Evolutionary conservation across 1,284 basidiomycete genomes (phyloP).

Genomic region (Microbotryum silenes-acaulis): DNA sequence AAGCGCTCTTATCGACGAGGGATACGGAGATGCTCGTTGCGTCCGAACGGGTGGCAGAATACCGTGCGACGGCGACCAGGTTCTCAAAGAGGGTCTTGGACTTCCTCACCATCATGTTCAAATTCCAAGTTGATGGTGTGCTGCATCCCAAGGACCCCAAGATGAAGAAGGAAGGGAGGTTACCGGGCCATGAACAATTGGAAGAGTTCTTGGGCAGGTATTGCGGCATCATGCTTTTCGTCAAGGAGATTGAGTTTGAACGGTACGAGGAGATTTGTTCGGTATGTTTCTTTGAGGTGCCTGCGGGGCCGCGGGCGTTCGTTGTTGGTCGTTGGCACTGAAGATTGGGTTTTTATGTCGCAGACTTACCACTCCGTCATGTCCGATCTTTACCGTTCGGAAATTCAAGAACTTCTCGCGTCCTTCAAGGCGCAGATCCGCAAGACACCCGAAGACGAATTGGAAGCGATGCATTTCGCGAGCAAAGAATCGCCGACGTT

Average conservation of each 20-base stretch:
- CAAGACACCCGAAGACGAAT: slow-evolving; percentile 61
- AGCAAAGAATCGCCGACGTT: slow-evolving; percentile 19
- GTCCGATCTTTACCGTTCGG: slow-evolving; percentile 68
- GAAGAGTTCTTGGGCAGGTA: slow-evolving; percentile 80
- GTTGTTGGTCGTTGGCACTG: too few species aligned
- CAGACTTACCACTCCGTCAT: slow-evolving; percentile 81
- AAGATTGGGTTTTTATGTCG: too few species aligned
- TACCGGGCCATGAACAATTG: slow-evolving; percentile 57
- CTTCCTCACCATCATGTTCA: slow-evolving; percentile 82
- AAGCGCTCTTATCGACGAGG: slow-evolving; percentile 81
- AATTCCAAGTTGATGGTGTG: slow-evolving; percentile 65
- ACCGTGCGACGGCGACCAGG: slow-evolving; percentile 72
- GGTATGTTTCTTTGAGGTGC: slow-evolving; percentile 48
- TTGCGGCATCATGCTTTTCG: slow-evolving; percentile 79
- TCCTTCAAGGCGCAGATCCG: slow-evolving; percentile 57
- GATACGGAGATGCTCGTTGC: slow-evolving; percentile 93
- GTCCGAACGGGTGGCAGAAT: slow-evolving; percentile 76
- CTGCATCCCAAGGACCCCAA: slow-evolving; percentile 43
- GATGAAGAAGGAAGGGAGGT: slow-evolving; percentile 26
- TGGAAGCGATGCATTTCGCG: slow-evolving; percentile 50
- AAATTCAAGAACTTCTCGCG: slow-evolving; percentile 66
- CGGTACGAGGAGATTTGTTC: slow-evolving; percentile 77
- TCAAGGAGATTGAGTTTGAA: slow-evolving; percentile 88
- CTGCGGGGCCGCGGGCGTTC: too few species aligned
- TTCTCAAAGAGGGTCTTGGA: slow-evolving; percentile 87